Conservation (phyloP, 2,329 filamentous ascomycete genomes). For the Byssochlamys sp. region DNA sequence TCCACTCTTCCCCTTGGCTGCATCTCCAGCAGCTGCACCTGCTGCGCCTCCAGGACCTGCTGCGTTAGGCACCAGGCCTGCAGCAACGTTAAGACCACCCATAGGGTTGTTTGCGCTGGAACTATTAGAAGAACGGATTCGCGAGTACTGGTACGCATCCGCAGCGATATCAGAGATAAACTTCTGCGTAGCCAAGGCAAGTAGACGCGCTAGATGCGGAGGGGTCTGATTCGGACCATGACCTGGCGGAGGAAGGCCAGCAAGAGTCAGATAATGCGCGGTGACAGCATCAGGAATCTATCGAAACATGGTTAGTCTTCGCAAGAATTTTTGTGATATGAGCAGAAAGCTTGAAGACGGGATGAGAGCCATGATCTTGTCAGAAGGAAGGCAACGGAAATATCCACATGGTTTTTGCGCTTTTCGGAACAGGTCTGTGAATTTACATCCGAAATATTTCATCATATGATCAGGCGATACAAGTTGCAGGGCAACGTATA, state of each 20-base stretch:
- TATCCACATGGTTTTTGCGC: conserved; percentile 9
- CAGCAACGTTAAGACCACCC: conserved; percentile 66
- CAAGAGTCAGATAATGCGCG: conserved; percentile 93
- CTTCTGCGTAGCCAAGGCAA: conserved; percentile 96
- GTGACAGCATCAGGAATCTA: conserved; percentile 96
- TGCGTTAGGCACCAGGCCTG: conserved; percentile 48
- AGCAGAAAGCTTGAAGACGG: background rate
- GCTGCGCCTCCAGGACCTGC: conserved; percentile 41
- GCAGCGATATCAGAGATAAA: conserved; percentile 96
- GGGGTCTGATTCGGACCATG: conserved; percentile 71
- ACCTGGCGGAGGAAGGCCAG: conserved; percentile 76
- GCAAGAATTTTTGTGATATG: background rate
- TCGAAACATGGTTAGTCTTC: conserved; percentile 6
- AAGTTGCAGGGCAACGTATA: conserved; percentile 1
- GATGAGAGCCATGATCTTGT: conserved; percentile 1
- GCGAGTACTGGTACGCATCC: conserved; percentile 94
- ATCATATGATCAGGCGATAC: conserved; percentile 7
- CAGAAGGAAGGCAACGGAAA: conserved; percentile 14
- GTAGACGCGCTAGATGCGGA: conserved; percentile 77
- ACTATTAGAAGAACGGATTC: conserved; percentile 85
- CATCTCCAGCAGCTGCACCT: conserved; percentile 38
- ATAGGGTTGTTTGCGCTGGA: conserved; percentile 81
- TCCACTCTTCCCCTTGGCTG: conserved; percentile 39
- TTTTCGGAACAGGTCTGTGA: conserved; percentile 13
- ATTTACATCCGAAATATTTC: conserved; percentile 13